phyloP scores from a whole-genome alignment of 176 grass and related monocot genomes.

The Carex pumila region DNA sequence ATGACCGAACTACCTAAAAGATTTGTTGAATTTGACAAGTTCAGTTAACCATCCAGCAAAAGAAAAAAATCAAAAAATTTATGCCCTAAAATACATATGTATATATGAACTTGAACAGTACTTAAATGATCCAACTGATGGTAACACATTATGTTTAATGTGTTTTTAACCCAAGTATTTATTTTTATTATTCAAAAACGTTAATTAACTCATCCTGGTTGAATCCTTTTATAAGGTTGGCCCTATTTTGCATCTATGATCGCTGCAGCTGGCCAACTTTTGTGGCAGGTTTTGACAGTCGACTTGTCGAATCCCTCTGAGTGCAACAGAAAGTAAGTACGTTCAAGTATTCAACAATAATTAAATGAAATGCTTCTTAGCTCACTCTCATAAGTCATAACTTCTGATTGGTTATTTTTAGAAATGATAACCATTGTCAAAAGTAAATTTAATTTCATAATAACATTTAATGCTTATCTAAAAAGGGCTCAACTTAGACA shows the following conservation, averaged over 20 bases:
- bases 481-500: neutral
- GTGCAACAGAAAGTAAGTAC: no score
- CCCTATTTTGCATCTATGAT: slow-evolving; percentile 25
- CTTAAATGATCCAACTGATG: neutral
- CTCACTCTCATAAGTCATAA: no score
- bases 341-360: no score
- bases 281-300: slow-evolving; percentile 37
- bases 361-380: no score
- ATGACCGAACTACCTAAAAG: no score
- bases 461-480: neutral
- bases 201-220: neutral
- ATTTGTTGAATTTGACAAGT: neutral
- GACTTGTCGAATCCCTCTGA: slow-evolving; percentile 8
- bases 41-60: neutral
- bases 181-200: neutral
- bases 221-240: slow-evolving; percentile 23
- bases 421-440: no score
- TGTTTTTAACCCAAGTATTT: neutral
- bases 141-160: neutral
- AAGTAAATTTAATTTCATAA: no score
- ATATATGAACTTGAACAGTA: neutral
- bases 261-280: slow-evolving; percentile 27
- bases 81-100: neutral
- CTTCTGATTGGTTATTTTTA: no score
- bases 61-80: neutral